Evolutionary conservation across 2,329 filamentous ascomycete genomes (phyloP).

Genomic region (Ophiostoma pallidulum): DNA sequence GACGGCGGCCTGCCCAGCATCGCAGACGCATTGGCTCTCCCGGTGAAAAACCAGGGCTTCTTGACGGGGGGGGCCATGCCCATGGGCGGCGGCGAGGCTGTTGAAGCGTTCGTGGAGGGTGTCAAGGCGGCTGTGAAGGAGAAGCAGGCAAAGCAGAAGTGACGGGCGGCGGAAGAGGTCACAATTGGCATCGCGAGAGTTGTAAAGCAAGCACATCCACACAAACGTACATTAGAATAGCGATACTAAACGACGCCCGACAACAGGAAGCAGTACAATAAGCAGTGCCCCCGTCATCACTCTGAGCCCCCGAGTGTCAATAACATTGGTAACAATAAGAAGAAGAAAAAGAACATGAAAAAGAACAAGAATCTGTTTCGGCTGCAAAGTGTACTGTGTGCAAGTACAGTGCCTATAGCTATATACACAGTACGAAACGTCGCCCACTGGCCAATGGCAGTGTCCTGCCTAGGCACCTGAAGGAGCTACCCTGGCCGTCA

Average conservation of each 20-base stretch:
- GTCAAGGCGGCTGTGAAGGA: conserved; percentile 71
- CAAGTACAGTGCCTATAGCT: not conserved
- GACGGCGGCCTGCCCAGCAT: conserved; percentile 88
- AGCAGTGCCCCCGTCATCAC: too few species aligned
- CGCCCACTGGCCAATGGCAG: conserved; percentile 3
- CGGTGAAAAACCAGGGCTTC: conserved; percentile 76
- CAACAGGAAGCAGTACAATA: too few species aligned
- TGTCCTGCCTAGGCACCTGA: not conserved
- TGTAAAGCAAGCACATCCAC: too few species aligned
- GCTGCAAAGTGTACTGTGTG: too few species aligned
- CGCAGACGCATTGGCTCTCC: conserved; percentile 72
- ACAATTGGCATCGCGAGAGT: not conserved
- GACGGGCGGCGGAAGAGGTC: conserved; percentile 15
- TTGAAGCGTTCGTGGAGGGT: conserved; percentile 85
- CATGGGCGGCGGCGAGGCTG: conserved; percentile 75
- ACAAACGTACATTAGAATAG: too few species aligned
- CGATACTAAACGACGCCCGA: too few species aligned
- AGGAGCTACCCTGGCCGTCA: not conserved
- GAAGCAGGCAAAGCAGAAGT: conserved; percentile 22
- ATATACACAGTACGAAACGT: not conserved
- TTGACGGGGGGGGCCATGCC: conserved; percentile 68
- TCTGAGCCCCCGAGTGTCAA: too few species aligned
- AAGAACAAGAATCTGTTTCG: too few species aligned
- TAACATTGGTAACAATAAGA: too few species aligned
- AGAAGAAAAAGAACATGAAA: too few species aligned